phyloP scores from a whole-genome alignment of 140 eudicot genomes.

The Flaveria floridana region DNA sequence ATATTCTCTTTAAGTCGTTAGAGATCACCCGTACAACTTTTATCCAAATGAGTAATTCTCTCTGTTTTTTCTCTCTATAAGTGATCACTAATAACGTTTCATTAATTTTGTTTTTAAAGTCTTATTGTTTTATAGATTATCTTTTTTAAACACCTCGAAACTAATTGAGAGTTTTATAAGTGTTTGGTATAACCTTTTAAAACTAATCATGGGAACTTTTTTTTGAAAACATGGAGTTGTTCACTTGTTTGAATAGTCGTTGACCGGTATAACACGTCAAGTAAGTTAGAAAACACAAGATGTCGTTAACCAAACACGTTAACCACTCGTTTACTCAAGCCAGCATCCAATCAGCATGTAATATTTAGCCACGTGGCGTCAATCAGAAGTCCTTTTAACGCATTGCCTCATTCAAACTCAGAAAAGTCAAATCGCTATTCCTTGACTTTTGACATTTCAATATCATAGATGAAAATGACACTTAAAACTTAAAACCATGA shows the following conservation, averaged over 20 bases:
- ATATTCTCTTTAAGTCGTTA: no score
- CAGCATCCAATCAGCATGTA: conserved; percentile 4
- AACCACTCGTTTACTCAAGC: conserved; percentile 13
- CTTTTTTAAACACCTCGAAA: no score
- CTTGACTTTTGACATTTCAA: not conserved
- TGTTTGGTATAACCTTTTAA: no score
- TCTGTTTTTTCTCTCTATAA: no score
- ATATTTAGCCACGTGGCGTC: conserved; percentile 13
- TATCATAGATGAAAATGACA: not conserved
- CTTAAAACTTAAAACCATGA: not conserved
- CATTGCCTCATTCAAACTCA: conserved; percentile 7
- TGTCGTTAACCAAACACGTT: conserved; percentile 33
- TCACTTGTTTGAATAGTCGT: conserved; percentile 24
- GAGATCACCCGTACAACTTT: no score
- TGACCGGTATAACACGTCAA: conserved; percentile 25
- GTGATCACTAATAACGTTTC: no score
- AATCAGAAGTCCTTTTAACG: not conserved
- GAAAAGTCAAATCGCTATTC: conserved; percentile 7
- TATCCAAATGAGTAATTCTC: no score
- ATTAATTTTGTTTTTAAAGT: no score
- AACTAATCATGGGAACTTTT: no score
- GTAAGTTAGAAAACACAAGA: not conserved
- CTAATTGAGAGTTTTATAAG: no score
- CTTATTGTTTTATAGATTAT: no score
- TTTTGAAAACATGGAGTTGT: not conserved